Base-by-base conservation (phyloP, 2,329 filamentous ascomycete species). In the Ophiostoma sp. region DNA sequence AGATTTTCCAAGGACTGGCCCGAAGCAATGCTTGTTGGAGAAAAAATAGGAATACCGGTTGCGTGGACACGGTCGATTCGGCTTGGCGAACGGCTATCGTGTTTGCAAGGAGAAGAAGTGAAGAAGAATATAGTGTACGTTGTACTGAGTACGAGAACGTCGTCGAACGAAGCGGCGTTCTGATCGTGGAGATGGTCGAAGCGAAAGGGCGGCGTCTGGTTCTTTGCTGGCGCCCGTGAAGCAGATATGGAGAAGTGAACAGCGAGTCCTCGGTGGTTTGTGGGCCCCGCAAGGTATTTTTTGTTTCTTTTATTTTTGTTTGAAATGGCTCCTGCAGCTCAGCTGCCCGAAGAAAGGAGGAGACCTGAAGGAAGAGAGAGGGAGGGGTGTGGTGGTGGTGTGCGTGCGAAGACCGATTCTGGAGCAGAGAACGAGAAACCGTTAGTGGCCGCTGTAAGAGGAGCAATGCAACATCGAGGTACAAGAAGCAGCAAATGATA, bases 1-100 rank as follows among this genome's bases (percentile, higher is more conserved):
- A 77, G 79, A 80, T 80, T 79, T 78, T 77, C 72, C 50, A 75
- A 76, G 75, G 76, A 78, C 33, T 39, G 45, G 75, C 73, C 76
- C 69, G 77, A 78, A 78, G 77, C 61, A 42, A 79, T 78, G 78
- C 77, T 72, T 69, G 52, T 19, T 66, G 61, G 61, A 66, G 33
- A 39, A 42, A 55, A 55, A 52, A 64, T 15, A 39, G n/a, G 55
- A 64, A 64, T 45, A 71, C 70, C 70, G 59, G 70, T 66, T 72
- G 70, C 70, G 42, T 55, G 59, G 55, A 55, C 28, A 63, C 36
- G 22, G 57, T 12, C 25, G 52, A 50, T 39, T 52, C 15, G 55
- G 31, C 64, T 73, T 73, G 64, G 55, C 68, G 66, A 73, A 64
- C 52, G 63, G 36, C 19, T 69, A 39, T 63, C 42, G 63, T 59